Conservation (phyloP, 2,329 filamentous ascomycete species). For the Trichoderma koningii region DNA sequence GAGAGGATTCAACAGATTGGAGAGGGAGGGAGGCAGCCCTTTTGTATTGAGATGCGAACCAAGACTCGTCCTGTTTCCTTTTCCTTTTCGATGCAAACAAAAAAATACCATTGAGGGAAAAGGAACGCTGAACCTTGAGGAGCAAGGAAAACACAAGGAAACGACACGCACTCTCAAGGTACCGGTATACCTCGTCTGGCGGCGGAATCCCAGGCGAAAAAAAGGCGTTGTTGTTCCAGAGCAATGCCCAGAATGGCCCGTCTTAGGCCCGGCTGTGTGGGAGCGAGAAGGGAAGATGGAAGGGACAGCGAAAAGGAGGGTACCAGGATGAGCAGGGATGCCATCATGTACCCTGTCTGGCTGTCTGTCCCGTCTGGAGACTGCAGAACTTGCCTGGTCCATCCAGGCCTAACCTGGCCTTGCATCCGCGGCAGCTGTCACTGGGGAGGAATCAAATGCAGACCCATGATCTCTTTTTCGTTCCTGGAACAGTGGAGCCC, state of each 20-base stretch:
- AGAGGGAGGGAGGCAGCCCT: conserved; percentile 4
- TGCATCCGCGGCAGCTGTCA: conserved; percentile 22
- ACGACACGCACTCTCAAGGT: conserved; percentile 3
- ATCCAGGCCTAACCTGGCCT: neutral
- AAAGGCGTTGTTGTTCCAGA: neutral
- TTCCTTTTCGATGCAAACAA: conserved; percentile 13
- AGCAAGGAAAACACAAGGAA: conserved; percentile 20
- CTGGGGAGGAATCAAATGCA: neutral
- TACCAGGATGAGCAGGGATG: neutral
- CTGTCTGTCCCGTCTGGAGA: neutral
- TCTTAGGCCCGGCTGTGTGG: conserved; percentile 19
- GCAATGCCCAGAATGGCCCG: conserved; percentile 3
- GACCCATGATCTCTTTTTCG: conserved; percentile 14
- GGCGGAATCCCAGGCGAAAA: neutral
- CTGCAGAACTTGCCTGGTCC: neutral
- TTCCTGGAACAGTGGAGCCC: conserved; percentile 27
- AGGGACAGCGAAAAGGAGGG: neutral
- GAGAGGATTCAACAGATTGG: conserved; percentile 6
- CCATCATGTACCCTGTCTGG: neutral
- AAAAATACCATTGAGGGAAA: conserved; percentile 22
- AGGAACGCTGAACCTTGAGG: conserved; percentile 9
- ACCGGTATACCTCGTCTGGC: conserved; percentile 9
- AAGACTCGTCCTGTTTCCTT: neutral
- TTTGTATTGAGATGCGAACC: conserved; percentile 21
- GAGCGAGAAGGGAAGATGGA: neutral